Percentiles rank a stretch among this genome's conserved stretches.
These are phyloP conservation scores for Myriosclerotinia curreyana DNA, from an alignment of 2,329 filamentous ascomycete genomes.

Conservation along the genomic window DNA sequence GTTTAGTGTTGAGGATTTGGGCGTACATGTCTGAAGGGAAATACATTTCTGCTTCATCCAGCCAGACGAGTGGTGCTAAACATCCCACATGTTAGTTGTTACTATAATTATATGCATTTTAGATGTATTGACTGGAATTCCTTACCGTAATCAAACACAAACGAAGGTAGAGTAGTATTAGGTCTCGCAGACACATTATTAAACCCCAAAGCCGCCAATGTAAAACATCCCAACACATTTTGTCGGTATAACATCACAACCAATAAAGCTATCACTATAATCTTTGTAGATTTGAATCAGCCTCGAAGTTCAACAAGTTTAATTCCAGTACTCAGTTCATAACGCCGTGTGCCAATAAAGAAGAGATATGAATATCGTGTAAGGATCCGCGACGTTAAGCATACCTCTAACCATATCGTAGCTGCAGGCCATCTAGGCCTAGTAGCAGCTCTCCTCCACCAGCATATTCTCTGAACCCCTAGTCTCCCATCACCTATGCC, in stretches of 20 bases:
- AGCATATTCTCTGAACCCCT: not conserved
- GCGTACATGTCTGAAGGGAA: slow-evolving; percentile 49
- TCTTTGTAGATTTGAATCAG: slow-evolving; percentile 12
- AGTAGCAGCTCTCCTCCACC: slow-evolving; percentile 10
- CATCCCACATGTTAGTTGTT: not conserved
- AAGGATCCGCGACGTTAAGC: not conserved
- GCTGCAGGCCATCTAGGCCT: slow-evolving; percentile 5
- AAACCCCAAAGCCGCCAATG: slow-evolving; percentile 11
- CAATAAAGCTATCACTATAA: slow-evolving; percentile 19
- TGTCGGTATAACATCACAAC: slow-evolving; percentile 14
- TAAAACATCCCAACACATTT: slow-evolving; percentile 13
- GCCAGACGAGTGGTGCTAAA: slow-evolving; percentile 50
- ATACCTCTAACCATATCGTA: slow-evolving; percentile 28
- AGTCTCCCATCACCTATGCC: not conserved
- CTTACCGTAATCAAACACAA: slow-evolving; percentile 47
- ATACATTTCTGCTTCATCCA: slow-evolving; percentile 48
- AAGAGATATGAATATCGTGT: not conserved
- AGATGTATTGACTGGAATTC: not conserved
- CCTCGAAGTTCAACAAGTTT: slow-evolving; percentile 22
- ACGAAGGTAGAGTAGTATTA: slow-evolving; percentile 41
- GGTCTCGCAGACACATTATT: slow-evolving; percentile 2
- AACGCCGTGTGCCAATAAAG: not conserved
- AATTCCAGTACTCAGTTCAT: not conserved
- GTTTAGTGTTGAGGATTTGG: slow-evolving; percentile 47
- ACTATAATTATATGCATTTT: not conserved